A percentile compares a stretch with the other conserved stretches of the same genome.
Conservation (phyloP, 2,329 filamentous ascomycete species). For the Lojkania enalia region DNA sequence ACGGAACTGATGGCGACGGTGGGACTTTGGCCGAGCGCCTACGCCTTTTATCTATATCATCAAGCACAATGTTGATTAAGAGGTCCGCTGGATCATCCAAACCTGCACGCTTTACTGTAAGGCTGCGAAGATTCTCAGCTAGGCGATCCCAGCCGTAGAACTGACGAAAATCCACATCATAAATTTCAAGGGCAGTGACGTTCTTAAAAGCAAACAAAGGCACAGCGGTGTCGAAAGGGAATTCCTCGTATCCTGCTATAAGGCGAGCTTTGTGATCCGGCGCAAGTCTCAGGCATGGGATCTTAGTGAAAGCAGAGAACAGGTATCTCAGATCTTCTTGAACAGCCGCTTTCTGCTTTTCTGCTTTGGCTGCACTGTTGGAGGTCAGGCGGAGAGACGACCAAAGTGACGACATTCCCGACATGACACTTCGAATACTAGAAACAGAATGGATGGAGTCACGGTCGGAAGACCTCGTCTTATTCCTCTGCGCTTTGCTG, state of each 20-base stretch:
- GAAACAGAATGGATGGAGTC: conserved; percentile 95
- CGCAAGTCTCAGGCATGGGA: conserved; percentile 84
- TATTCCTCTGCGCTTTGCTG: conserved; percentile 77
- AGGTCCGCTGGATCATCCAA: conserved; percentile 90
- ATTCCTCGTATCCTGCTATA: conserved; percentile 94
- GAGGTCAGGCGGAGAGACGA: conserved; percentile 82
- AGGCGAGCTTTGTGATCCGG: conserved; percentile 91
- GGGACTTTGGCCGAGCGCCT: conserved; percentile 86
- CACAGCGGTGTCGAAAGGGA: conserved; percentile 95
- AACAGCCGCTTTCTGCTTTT: conserved; percentile 84
- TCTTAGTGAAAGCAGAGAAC: conserved; percentile 98
- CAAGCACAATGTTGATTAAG: conserved; percentile 87
- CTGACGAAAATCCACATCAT: conserved; percentile 92
- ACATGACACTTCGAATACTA: conserved; percentile 96
- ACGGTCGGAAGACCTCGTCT: conserved; percentile 77
- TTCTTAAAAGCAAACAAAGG: conserved; percentile 98
- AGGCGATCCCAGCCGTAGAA: conserved; percentile 97
- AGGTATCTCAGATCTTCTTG: conserved; percentile 91
- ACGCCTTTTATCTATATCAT: conserved; percentile 92
- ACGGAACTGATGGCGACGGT: conserved; percentile 74
- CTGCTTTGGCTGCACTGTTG: conserved; percentile 78
- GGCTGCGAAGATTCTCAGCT: conserved; percentile 85
- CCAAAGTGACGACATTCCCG: conserved; percentile 93
- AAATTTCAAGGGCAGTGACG: conserved; percentile 88
- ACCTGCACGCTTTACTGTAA: conserved; percentile 84